Conservation (phyloP, 768 basidiomycete genomes). For the Boletus barrowsii region DNA sequence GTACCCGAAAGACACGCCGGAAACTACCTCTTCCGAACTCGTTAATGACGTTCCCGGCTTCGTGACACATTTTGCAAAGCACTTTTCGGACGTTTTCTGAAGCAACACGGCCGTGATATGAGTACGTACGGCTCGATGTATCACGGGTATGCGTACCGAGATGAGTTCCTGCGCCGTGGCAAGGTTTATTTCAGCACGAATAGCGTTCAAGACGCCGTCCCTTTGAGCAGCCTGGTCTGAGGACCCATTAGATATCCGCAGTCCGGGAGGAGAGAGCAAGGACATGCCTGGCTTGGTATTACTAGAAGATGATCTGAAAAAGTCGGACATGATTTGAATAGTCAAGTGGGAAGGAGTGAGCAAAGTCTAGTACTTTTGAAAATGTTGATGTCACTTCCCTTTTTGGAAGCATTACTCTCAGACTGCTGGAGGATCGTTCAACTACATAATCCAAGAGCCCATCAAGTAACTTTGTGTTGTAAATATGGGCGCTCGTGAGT, state of each 20-base stretch:
- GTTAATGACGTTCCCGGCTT: constrained; percentile 72
- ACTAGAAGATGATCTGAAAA: constrained; percentile 41
- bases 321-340: constrained; percentile 46
- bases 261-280: background rate
- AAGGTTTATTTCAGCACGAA: constrained; percentile 68
- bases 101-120: background rate
- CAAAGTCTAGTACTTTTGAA: background rate
- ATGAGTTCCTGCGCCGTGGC: constrained; percentile 81
- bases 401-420: constrained; percentile 8
- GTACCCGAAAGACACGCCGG: background rate
- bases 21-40: constrained; percentile 64
- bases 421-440: background rate
- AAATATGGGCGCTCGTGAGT: constrained; percentile 70
- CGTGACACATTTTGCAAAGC: constrained; percentile 71
- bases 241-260: background rate
- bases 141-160: constrained; percentile 44
- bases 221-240: constrained; percentile 38
- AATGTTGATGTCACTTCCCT: constrained; percentile 3
- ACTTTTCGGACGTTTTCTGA: constrained; percentile 78
- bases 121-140: background rate
- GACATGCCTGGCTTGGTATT: constrained; percentile 25
- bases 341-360: background rate
- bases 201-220: constrained; percentile 53
- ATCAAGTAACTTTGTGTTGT: background rate
- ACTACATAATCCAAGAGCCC: background rate